Base-by-base conservation (phyloP, 2,329 filamentous ascomycete genomes). In the Plectosphaerella sp. region DNA sequence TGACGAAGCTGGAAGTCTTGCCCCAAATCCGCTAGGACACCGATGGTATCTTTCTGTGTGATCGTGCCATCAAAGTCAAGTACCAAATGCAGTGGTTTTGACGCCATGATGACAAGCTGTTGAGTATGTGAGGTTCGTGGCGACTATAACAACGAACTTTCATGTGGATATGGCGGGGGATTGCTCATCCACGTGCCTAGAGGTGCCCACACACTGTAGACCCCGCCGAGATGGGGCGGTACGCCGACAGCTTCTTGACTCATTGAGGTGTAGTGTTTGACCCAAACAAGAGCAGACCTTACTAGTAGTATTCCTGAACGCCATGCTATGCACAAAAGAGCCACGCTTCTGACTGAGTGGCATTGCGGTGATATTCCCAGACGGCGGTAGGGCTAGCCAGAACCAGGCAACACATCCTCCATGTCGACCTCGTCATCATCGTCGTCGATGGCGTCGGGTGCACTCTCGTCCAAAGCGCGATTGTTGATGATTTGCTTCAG, bases 341-440 rank as follows among this genome's bases (percentile, higher is more conserved):
- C 28, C 11, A 33, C 28, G 28, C 8, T 33, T 33, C 11, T 9
- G 28, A 4, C 28, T 14, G 14, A 35, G n/a, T 2, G 36, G 22
- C 28, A 33, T 28, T 33, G 16, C 18, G 45, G 18, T 33, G 8
- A 39, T 49, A 51, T 20, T 45, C 4, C 14, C 28, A 12, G 28
- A 12, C 28, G 8, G 28, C 2, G 28, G 28, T 5, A 9, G 8
- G 28, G 11, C 28, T 33, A 33, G 28, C 28, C 28, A 33, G 11
- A 42, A 25, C 48, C 28, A 14, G 58, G 63, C 41, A 79, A 61
- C n/a, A 92, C 87, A 67, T 91, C 89, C 68, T 93, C 89, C 80
- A 94, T 91, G 67, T 91, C 84, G 52, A 87, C 75, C 50, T 86
- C 78, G 20, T 83, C 81, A 20, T 86, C 83, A 24, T 88, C 88